These are phyloP conservation scores for Stellera chamaejasme DNA, from an alignment of 345 rosid genomes.

Conservation along the genomic window DNA sequence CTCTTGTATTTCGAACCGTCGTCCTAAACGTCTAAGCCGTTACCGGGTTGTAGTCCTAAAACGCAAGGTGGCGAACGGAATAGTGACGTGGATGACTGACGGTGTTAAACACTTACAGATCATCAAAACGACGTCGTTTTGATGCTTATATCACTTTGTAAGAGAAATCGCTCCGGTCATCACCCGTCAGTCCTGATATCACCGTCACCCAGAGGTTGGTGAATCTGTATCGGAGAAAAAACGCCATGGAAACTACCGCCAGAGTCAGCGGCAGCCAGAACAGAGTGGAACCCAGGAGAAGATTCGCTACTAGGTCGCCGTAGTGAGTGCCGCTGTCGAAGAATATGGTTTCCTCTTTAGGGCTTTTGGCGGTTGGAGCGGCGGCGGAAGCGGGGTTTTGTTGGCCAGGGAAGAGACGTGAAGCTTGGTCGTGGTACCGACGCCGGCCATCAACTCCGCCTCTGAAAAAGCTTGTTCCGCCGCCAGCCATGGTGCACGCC, in stretches of 20 bases:
- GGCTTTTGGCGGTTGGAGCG: slow-evolving; percentile 20
- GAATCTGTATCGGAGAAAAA: slow-evolving; percentile 80
- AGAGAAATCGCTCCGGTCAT: slow-evolving; percentile 87
- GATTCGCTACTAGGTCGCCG: slow-evolving; percentile 82
- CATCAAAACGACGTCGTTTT: too few relatives aligned
- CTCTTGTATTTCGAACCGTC: too few relatives aligned
- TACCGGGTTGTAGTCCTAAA: too few relatives aligned
- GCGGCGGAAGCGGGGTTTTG: slow-evolving; percentile 23
- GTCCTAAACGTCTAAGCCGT: too few relatives aligned
- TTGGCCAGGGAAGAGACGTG: slow-evolving; percentile 46
- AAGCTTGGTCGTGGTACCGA: slow-evolving; percentile 32
- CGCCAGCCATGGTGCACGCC: too few relatives aligned
- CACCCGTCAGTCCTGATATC: slow-evolving; percentile 74
- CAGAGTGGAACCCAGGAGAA: slow-evolving; percentile 73
- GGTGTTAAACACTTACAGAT: too few relatives aligned
- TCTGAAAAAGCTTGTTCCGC: too few relatives aligned
- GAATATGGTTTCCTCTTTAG: slow-evolving; percentile 58
- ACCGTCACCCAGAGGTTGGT: slow-evolving; percentile 88
- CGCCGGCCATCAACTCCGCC: too few relatives aligned
- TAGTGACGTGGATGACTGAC: too few relatives aligned
- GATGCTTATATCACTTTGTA: slow-evolving; percentile 85
- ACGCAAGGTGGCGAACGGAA: too few relatives aligned
- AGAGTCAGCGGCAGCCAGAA: slow-evolving; percentile 91
- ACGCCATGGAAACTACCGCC: slow-evolving; percentile 79
- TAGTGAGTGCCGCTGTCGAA: slow-evolving; percentile 93